These are phyloP conservation scores for Metschnikowia lochheadii DNA, from an alignment of 805 yeast genomes.

Conservation along the genomic window DNA sequence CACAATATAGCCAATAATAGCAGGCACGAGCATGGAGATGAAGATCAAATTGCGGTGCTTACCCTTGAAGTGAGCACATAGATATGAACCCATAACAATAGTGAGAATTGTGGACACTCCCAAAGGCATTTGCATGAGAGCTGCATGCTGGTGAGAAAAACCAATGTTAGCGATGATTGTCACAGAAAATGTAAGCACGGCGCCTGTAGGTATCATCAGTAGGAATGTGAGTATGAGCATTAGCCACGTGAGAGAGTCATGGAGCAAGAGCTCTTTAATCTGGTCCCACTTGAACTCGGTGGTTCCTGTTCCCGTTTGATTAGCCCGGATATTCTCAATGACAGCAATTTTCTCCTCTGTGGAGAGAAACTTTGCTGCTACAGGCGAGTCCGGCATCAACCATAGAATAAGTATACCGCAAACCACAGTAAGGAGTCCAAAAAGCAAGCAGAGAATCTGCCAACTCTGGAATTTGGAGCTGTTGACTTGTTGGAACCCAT, in stretches of 20 bases:
- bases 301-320: slow-evolving; percentile 52
- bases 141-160: slow-evolving; percentile 40
- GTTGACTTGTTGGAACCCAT: slow-evolving; percentile 50
- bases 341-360: slow-evolving; percentile 39
- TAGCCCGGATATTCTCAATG: slow-evolving; percentile 42
- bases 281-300: slow-evolving; percentile 44
- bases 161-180: slow-evolving; percentile 52
- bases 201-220: slow-evolving; percentile 48
- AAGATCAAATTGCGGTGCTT: slow-evolving; percentile 25
- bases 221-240: slow-evolving; percentile 42
- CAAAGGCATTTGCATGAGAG: slow-evolving; percentile 54
- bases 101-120: slow-evolving; percentile 41
- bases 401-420: slow-evolving; percentile 46
- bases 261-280: slow-evolving; percentile 41
- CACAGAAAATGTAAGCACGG: slow-evolving; percentile 50
- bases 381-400: slow-evolving; percentile 49
- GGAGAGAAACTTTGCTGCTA: slow-evolving; percentile 33
- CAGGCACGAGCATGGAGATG: slow-evolving; percentile 31
- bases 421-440: slow-evolving; percentile 49
- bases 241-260: slow-evolving; percentile 50
- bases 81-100: slow-evolving; percentile 29
- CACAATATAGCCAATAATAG: slow-evolving; percentile 39
- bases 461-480: slow-evolving; percentile 43
- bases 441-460: slow-evolving; percentile 57
- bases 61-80: slow-evolving; percentile 22